Conservation (phyloP, 139 green algal species). For the Medakamo hakoo region DNA sequence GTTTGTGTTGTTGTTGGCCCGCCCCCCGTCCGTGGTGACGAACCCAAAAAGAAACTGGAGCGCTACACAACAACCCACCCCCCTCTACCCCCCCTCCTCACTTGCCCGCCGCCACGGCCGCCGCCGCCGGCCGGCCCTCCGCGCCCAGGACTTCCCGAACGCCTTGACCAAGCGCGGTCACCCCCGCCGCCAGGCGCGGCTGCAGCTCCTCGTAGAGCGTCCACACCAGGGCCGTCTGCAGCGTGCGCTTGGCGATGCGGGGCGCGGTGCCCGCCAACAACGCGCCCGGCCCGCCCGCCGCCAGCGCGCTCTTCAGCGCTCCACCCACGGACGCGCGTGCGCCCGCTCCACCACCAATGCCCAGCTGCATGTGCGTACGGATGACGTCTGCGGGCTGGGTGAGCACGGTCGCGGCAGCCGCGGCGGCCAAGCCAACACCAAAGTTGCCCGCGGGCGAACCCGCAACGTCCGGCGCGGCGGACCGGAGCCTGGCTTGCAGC, state of each 20-base stretch:
- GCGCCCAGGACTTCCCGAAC: too few species aligned
- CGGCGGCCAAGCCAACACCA: slow-evolving; percentile 39
- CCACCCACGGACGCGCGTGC: background rate
- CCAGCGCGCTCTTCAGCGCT: slow-evolving; percentile 1
- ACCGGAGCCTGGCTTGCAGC: slow-evolving; percentile 3
- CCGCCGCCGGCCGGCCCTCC: too few species aligned
- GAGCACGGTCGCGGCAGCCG: slow-evolving; percentile 55
- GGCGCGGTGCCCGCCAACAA: slow-evolving; percentile 33
- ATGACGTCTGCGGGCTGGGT: slow-evolving; percentile 77
- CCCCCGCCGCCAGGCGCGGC: slow-evolving; percentile 19
- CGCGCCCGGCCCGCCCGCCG: slow-evolving; percentile 8
- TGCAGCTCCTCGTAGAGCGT: slow-evolving; percentile 74
- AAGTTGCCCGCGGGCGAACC: slow-evolving; percentile 50
- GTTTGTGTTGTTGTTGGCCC: background rate
- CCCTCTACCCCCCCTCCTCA: background rate
- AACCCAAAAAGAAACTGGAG: background rate
- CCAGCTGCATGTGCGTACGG: slow-evolving; percentile 63
- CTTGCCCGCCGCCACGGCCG: too few species aligned
- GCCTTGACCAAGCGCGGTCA: too few species aligned
- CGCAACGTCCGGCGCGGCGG: background rate
- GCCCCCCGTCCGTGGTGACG: too few species aligned
- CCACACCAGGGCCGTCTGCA: slow-evolving; percentile 80
- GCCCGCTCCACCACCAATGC: slow-evolving; percentile 5
- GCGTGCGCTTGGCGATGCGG: slow-evolving; percentile 56
- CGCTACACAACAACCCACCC: too few species aligned